Evolutionary conservation across 2,329 filamentous ascomycete genomes (phyloP).

Genomic region (Dendrostoma leiphaemia): DNA sequence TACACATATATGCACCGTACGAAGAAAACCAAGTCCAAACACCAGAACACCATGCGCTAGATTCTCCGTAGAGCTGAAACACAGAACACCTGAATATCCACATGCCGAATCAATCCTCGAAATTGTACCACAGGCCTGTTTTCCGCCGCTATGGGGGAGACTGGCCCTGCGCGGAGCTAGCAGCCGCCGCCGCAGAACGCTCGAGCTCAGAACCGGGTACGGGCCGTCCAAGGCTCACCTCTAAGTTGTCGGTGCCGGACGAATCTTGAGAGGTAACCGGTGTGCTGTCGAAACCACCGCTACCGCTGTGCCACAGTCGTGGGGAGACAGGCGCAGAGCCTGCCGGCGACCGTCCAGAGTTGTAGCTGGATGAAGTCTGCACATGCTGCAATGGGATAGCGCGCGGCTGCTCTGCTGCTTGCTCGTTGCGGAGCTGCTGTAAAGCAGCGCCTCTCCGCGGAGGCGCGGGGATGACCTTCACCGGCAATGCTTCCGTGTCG

Average conservation of each 20-base stretch:
- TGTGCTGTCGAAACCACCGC: neutral
- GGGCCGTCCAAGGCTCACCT: neutral
- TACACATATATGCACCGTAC: constrained; percentile 3
- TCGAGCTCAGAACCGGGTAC: neutral
- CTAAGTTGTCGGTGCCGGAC: neutral
- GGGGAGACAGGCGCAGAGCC: constrained; percentile 6
- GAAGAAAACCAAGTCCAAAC: neutral
- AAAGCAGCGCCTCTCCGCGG: constrained; percentile 55
- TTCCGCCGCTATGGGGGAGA: neutral
- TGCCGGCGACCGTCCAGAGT: constrained; percentile 1
- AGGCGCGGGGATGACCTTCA: constrained; percentile 61
- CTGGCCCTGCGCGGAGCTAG: neutral
- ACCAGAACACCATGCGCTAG: constrained; percentile 1
- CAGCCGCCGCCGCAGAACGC: neutral
- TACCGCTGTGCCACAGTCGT: constrained; percentile 15
- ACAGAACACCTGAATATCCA: neutral
- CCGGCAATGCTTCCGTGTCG: constrained; percentile 54
- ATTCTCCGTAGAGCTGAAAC: neutral
- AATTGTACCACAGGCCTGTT: neutral
- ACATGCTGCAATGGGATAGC: constrained; percentile 1
- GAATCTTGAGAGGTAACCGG: constrained; percentile 1
- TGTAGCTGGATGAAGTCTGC: constrained; percentile 3
- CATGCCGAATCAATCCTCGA: neutral
- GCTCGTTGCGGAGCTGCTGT: constrained; percentile 56
- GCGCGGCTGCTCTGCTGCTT: constrained; percentile 30